phyloP scores from a whole-genome alignment of 192 early-diverging fungal species.

The Ambispora gerdemannii region DNA sequence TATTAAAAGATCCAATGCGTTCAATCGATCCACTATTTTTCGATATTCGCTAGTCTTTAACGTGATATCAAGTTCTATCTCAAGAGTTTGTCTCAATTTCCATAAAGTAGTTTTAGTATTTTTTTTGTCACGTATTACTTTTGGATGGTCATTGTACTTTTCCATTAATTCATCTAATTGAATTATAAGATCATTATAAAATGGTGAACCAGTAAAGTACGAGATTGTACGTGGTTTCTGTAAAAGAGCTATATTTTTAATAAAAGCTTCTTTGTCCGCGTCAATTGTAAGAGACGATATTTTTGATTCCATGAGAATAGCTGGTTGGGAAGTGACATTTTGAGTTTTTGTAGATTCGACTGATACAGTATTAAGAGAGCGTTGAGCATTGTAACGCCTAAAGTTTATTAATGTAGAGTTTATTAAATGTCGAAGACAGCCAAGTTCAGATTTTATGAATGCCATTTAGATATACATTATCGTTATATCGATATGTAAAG shows the following conservation, averaged over 20 bases:
- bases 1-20: constrained; percentile 41
- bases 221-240: constrained; percentile 66
- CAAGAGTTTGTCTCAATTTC: constrained; percentile 36
- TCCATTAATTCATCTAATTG: constrained; percentile 55
- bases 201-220: constrained; percentile 86
- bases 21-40: constrained; percentile 48
- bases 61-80: constrained; percentile 42
- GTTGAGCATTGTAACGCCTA: too few species aligned
- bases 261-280: not conserved
- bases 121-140: constrained; percentile 17
- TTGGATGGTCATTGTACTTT: constrained; percentile 34
- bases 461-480: too few species aligned
- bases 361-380: too few species aligned
- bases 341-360: too few species aligned
- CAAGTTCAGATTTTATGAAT: too few species aligned
- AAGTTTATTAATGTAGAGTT: too few species aligned
- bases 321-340: too few species aligned
- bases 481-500: too few species aligned
- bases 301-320: not conserved
- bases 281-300: not conserved
- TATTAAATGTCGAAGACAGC: too few species aligned
- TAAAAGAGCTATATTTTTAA: constrained; percentile 15
- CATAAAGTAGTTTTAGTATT: constrained; percentile 2
- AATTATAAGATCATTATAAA: constrained; percentile 72
- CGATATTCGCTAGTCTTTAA: constrained; percentile 55